Conservation (phyloP, 83 land plant species). For the Diphasiastrum complanatum region DNA sequence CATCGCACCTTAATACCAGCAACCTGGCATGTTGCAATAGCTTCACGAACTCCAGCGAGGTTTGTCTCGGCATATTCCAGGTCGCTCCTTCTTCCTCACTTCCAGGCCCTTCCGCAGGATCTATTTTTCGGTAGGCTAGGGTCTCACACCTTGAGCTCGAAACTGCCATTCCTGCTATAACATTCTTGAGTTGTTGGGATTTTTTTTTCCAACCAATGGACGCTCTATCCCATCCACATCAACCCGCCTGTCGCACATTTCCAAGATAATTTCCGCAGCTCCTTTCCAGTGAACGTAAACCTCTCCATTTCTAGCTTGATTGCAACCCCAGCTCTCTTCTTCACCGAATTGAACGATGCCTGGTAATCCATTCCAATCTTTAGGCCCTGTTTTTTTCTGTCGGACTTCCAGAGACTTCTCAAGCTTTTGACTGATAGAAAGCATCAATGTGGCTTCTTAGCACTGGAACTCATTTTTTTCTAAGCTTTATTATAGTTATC, state of each 20-base stretch:
- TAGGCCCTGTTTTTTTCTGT: constrained; percentile 59
- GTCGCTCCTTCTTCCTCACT: not conserved
- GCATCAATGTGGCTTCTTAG: too few species aligned
- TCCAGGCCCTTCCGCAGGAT: not conserved
- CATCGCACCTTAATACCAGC: constrained; percentile 46
- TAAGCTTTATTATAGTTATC: too few species aligned
- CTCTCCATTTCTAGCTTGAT: constrained; percentile 2
- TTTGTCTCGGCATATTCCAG: constrained; percentile 25
- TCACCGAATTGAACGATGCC: constrained; percentile 44
- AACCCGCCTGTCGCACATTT: constrained; percentile 22
- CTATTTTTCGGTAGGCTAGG: constrained; percentile 26
- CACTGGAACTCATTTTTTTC: too few species aligned
- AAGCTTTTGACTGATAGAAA: too few species aligned
- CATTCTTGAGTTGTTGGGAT: constrained; percentile 2
- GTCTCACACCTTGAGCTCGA: constrained; percentile 36
- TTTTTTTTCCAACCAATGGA: constrained; percentile 9
- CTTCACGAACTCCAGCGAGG: constrained; percentile 33
- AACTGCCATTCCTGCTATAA: constrained; percentile 34
- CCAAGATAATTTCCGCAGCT: constrained; percentile 49
- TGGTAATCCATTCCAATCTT: constrained; percentile 28
- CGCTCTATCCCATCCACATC: constrained; percentile 10
- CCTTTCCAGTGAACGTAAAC: constrained; percentile 49
- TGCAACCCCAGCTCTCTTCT: constrained; percentile 43
- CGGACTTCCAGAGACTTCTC: constrained; percentile 41
- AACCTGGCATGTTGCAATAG: constrained; percentile 25